Evolutionary conservation across 2,329 filamentous ascomycete species (phyloP).

Genomic region (Claviceps fusiformis): DNA sequence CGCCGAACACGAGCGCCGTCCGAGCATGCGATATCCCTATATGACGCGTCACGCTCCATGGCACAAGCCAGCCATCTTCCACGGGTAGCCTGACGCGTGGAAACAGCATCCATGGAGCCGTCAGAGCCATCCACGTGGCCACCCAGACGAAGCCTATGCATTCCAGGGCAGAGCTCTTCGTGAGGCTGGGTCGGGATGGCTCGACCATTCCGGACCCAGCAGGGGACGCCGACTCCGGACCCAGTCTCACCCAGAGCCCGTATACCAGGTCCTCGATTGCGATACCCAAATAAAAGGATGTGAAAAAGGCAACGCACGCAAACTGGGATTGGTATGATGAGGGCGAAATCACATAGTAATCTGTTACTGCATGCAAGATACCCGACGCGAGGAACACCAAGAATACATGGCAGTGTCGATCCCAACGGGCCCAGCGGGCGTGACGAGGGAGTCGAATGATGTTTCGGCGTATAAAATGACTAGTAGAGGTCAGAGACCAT

Average conservation of each 20-base stretch:
- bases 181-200: too few species aligned
- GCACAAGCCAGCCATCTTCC: neutral
- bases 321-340: neutral
- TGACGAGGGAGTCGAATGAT: neutral
- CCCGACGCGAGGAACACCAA: neutral
- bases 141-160: neutral
- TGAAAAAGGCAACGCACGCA: neutral
- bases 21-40: neutral
- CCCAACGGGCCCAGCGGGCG: neutral
- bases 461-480: neutral
- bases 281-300: neutral
- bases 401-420: neutral
- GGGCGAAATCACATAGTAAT: neutral
- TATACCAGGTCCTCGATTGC: neutral
- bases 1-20: neutral
- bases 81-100: neutral
- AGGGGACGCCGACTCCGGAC: neutral
- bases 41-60: neutral
- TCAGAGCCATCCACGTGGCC: neutral
- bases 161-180: neutral
- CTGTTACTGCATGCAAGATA: neutral
- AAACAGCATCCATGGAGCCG: slow-evolving; percentile 1
- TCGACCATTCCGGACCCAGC: neutral
- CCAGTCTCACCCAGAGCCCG: neutral
- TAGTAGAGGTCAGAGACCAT: neutral